A percentile compares a stretch with the other conserved stretches of the same genome.
Evolutionary conservation across 1,284 basidiomycete species (phyloP).

Genomic region (Pyrrhoderma noxium): DNA sequence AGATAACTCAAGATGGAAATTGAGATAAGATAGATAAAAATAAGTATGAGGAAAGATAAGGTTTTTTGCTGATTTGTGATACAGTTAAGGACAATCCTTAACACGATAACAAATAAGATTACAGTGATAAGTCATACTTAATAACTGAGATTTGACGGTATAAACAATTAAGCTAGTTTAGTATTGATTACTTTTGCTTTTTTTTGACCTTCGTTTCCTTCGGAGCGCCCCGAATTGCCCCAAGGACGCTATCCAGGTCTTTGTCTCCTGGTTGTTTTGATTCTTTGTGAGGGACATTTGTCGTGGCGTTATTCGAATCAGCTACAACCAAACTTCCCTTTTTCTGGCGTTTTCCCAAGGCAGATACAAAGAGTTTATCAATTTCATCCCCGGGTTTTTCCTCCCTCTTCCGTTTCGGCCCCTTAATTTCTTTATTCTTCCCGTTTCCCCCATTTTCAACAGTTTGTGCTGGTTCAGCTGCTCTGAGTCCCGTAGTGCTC

Average conservation of each 20-base stretch:
- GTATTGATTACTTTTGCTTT: slow-evolving; percentile 1
- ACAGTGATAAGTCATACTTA: no score
- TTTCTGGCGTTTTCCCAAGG: slow-evolving; percentile 20
- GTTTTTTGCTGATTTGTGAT: no score
- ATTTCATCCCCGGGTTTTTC: slow-evolving; percentile 26
- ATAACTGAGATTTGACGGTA: no score
- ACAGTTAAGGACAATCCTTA: no score
- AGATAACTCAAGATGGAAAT: no score
- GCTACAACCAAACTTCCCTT: neutral
- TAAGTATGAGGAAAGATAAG: no score
- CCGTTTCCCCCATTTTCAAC: neutral
- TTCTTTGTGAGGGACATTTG: neutral
- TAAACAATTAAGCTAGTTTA: neutral
- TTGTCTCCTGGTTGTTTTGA: slow-evolving; percentile 3
- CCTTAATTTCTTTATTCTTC: neutral
- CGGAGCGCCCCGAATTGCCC: slow-evolving; percentile 11
- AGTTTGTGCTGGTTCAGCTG: neutral
- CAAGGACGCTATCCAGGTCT: slow-evolving; percentile 10
- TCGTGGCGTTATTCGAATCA: neutral
- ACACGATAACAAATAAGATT: no score
- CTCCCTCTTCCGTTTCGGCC: slow-evolving; percentile 21
- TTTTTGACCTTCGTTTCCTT: slow-evolving; percentile 7
- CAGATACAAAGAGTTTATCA: slow-evolving; percentile 26
- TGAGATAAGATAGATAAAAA: no score
- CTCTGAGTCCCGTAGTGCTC: neutral